Conservation (phyloP, 441 rosid genomes). For the Croton laevigatus region DNA sequence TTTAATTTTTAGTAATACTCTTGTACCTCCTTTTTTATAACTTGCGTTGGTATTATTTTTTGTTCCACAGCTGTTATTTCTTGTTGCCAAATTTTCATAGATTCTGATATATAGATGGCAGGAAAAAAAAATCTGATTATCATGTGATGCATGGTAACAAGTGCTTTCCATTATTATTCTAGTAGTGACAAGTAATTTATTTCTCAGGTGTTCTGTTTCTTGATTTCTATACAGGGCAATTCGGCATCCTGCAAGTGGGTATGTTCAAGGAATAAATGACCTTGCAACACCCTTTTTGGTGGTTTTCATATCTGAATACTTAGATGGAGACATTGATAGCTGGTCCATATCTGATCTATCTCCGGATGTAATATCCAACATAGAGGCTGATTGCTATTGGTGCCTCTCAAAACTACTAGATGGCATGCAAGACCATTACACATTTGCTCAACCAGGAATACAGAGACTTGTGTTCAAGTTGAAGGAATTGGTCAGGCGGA, state of each 20-base stretch:
- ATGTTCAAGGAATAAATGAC: slow-evolving; percentile 98
- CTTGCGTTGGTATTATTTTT: slow-evolving; percentile 8
- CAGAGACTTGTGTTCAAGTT: slow-evolving; percentile 98
- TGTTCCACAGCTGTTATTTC: not conserved
- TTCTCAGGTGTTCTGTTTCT: slow-evolving; percentile 19
- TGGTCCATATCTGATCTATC: slow-evolving; percentile 80
- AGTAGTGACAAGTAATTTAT: slow-evolving; percentile 13
- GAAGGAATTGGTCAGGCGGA: slow-evolving; percentile 91
- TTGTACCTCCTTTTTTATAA: slow-evolving; percentile 3
- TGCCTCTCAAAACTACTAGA: slow-evolving; percentile 94
- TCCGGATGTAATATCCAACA: slow-evolving; percentile 54
- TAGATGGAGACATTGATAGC: slow-evolving; percentile 68
- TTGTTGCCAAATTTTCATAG: not conserved
- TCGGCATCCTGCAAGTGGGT: slow-evolving; percentile 98
- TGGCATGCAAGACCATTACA: slow-evolving; percentile 99
- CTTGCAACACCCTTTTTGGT: slow-evolving; percentile 96
- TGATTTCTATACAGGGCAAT: slow-evolving; percentile 73
- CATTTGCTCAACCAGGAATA: slow-evolving; percentile 99
- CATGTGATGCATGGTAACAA: not conserved
- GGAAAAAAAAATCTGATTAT: slow-evolving; percentile 12
- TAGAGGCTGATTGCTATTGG: slow-evolving; percentile 98
- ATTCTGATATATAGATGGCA: slow-evolving; percentile 8
- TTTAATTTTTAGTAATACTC: not conserved
- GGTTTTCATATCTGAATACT: slow-evolving; percentile 84
- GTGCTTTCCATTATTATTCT: slow-evolving; percentile 12